Base-by-base conservation (phyloP, 2,329 filamentous ascomycete genomes). In the Claviceps arundinis region DNA sequence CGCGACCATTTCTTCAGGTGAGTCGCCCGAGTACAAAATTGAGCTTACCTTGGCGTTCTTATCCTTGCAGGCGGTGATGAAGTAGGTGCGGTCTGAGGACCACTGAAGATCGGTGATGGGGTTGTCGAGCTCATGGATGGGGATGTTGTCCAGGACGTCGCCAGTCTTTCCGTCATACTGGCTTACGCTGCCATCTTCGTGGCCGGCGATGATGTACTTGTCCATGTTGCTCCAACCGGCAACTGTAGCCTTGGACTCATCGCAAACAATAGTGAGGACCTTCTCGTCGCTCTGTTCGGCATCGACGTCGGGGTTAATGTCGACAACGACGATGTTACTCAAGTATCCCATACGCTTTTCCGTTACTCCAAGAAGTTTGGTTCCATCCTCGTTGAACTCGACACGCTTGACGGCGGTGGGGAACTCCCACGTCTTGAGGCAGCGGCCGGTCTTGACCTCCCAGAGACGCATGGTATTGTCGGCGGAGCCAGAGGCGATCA, bases 291-390 rank as follows among this genome's bases (percentile, higher is more conserved):
- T 81, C 77, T 98, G 93, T 68, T 88, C 81, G 57, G 84, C 88
- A 57, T 90, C 76, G 57, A 87, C 79, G 65, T 95, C 89, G 59
- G 84, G 81, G 69, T 82, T 84, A 77, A 98, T 86, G 68, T 95
- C 87, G 66, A 94, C 80, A 58, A 97, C 89, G 56, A 91, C 84
- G 64, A 98, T 96, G 61, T 90, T 95, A 66, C 88, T 89, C 59
- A 97, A 78, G 73, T 89, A 91, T 60, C 93, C 93, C 82, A 95
- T 95, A 64, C 93, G 89, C 85, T 96, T 95, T 77, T 98, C 93
- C 51, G 93, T 98, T 57, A 98, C 90, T 57, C 89, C 91, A 59
- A 98, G 76, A 62, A 98, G 77, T 73, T 87, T 82, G 65, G 81
- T 85, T 64, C 91, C 93, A 71, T 98, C 93, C 64, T 95, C 86